phyloP scores from a whole-genome alignment of 2,329 filamentous ascomycete genomes.

The Diaporthe humulicola region DNA sequence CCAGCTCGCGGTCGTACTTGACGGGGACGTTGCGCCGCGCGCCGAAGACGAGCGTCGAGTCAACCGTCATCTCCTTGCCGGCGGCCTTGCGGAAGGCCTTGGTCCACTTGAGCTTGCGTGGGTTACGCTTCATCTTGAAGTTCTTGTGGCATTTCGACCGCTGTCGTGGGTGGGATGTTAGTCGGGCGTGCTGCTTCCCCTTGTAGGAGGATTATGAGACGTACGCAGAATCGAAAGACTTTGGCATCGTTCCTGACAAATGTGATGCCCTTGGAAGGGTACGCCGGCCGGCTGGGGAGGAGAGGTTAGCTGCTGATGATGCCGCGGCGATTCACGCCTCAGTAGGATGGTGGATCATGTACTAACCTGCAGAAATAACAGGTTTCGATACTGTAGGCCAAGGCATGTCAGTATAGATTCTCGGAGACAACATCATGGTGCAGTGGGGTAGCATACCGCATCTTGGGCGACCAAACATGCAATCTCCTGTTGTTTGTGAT shows the following conservation, averaged over 20 bases:
- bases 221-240: constrained; percentile 73
- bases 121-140: constrained; percentile 98
- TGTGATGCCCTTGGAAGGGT: constrained; percentile 75
- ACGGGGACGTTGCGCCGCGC: constrained; percentile 94
- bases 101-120: constrained; percentile 93
- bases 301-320: neutral
- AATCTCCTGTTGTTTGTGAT: constrained; percentile 32
- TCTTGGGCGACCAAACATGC: constrained; percentile 41
- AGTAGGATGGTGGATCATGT: neutral
- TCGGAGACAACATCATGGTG: neutral
- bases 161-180: constrained; percentile 25
- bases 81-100: constrained; percentile 88
- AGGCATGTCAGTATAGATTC: neutral
- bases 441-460: constrained; percentile 46
- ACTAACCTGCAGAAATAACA: constrained; percentile 75
- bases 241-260: constrained; percentile 77
- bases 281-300: constrained; percentile 69
- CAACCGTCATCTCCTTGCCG: constrained; percentile 91
- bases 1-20: constrained; percentile 94
- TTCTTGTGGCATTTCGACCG: constrained; percentile 75
- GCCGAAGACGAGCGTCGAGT: constrained; percentile 92
- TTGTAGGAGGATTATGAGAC: neutral
- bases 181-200: neutral
- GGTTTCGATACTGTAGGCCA: constrained; percentile 65
- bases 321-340: neutral